Base-by-base conservation (phyloP, 768 basidiomycete species). In the Baorangia bicolor region DNA sequence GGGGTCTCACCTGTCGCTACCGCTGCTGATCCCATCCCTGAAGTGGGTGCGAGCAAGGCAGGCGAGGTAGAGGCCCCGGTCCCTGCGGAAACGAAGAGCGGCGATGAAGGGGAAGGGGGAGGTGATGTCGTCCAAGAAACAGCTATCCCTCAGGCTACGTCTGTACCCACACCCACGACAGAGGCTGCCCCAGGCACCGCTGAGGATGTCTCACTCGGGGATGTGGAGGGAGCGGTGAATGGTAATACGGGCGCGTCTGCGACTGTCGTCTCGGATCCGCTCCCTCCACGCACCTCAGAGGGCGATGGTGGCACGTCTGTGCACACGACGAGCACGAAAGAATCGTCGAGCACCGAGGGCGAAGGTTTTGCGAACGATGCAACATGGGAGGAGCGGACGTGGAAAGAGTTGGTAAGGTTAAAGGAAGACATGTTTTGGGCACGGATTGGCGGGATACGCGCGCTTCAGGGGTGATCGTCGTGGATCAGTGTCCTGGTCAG, bases 401-500 rank as follows among this genome's bases (percentile, higher is more conserved):
- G 91, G 90, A 87, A 86, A 64, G 88, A 92, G 72, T 68, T 94
- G 20, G 77, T 84, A 18, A 78, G 78, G 41, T 68, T 94, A 59
- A 81, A 84, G 56, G 90, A 93, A 69, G 86, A 89, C 40, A 88
- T 94, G 89, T 94, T 90, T 68, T 93, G 85, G 87, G 88, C 91
- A 21, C 75, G 92, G 51, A 72, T 92, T 44, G 92, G 92, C 1
- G 84, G 79, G 7, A 50, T 75, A 49, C 64, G 65, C 41, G 43
- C 53, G 9, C 46, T 43, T 37, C 53, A 49, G 23, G 54, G 20
- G 13, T 58, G 54, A 53, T 44, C 11, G 20, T 18, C 20, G n/a
- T 8, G 9, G 20, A 20, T 14, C 9, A 27, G 14, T 40, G 39
- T 3, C 21, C 9, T 25, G 33, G 10, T 30, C 38, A 16, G 4